Base-by-base conservation (phyloP, 352 stramenopile genomes). In the Phytopythium boreale region DNA sequence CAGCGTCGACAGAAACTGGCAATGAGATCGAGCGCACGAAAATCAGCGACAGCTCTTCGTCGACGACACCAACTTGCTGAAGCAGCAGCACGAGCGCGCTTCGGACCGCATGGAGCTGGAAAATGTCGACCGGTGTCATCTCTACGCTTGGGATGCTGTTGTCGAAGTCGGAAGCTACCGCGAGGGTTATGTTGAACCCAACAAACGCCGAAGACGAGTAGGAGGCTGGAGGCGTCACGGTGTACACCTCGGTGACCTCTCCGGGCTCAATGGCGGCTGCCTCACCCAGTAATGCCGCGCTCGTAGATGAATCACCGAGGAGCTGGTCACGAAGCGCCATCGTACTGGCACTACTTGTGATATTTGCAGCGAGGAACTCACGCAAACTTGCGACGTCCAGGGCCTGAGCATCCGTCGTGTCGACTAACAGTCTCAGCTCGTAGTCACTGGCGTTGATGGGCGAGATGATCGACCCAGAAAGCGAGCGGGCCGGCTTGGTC, bases 61-160 rank as follows among this genome's bases (percentile, higher is more conserved):
- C 36, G 2, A 27, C 26, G 51, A 72, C 44, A 19, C 56, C 67
- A 56, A 72, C 47, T 56, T 72, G 67, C 24, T 72, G 67, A 8
- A 72, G 58, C 27, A 72, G 50, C 22, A 72, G 19, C 39, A 60
- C 51, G 10, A 72, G 15, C 24, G 62, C 62, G 34, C 56, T 69
- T 4, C 67, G 62, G 31, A 69, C 27, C 4, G 64, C 27, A 24
- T 72, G 57, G 11, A 72, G 51, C n/a, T 72, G 67, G 27, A 69
- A 69, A 41, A 56, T n/a, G 50, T 34, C 27, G 50, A 24, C 4
- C 1, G 26, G 6, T 24, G 50, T 3, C 31, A 14, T 31, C 3
- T 4, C 5, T 9, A 36, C 26, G 26, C 26, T 37, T 9, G 26
- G 39, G 50, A 41, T 22, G 19, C 8, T 56, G 22, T n/a, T 14